phyloP scores from a whole-genome alignment of 148 eudicot genomes.

The Talinum fruticosum region DNA sequence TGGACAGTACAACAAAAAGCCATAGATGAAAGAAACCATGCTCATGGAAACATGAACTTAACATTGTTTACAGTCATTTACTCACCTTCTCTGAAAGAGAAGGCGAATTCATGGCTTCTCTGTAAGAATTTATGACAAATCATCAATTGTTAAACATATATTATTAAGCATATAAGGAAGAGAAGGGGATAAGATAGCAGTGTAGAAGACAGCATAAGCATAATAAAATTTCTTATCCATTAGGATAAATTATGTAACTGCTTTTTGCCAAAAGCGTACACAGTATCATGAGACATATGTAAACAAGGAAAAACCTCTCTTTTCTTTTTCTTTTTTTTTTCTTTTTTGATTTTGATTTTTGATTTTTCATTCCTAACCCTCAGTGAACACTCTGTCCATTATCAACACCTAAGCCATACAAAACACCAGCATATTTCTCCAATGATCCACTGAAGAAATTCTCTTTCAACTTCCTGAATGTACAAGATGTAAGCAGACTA shows the following conservation, averaged over 20 bases:
- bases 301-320: neutral
- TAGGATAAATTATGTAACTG: constrained; percentile 18
- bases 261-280: constrained; percentile 22
- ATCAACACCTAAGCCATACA: constrained; percentile 46
- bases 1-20: too few species aligned
- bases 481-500: constrained; percentile 48
- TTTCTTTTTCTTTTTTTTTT: neutral
- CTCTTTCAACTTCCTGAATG: constrained; percentile 47
- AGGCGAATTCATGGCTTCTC: neutral
- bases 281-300: constrained; percentile 16
- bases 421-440: constrained; percentile 49
- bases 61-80: too few species aligned
- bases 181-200: neutral
- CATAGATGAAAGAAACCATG: too few species aligned
- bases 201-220: neutral
- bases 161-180: neutral
- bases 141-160: neutral
- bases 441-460: constrained; percentile 39
- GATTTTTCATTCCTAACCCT: constrained; percentile 17
- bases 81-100: neutral
- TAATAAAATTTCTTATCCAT: constrained; percentile 13
- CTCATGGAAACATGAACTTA: too few species aligned
- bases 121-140: neutral
- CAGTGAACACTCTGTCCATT: constrained; percentile 28
- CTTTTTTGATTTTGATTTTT: neutral